A percentile compares a stretch with the other conserved stretches of the same genome.
Conservation (phyloP, 1,284 basidiomycete genomes). For the Jaminaea rosea region DNA sequence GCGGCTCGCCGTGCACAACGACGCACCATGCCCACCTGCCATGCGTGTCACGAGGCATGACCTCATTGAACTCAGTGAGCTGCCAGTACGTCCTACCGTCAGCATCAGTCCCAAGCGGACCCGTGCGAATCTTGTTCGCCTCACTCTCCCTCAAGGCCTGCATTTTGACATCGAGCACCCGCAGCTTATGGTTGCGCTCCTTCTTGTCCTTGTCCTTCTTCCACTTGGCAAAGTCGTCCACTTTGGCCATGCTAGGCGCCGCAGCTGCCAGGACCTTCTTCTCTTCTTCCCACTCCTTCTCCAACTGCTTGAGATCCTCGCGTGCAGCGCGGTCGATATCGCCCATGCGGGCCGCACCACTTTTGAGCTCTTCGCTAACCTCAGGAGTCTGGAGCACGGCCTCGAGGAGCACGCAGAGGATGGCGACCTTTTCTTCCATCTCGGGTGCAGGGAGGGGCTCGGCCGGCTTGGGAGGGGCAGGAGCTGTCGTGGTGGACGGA, state of each 20-base stretch:
- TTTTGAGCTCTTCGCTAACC: slow-evolving; percentile 3
- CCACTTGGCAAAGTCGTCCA: slow-evolving; percentile 3
- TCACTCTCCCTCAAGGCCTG: neutral
- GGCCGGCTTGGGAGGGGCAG: neutral
- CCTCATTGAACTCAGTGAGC: slow-evolving; percentile 22
- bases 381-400: slow-evolving; percentile 3
- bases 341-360: neutral
- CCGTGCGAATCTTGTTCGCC: slow-evolving; percentile 14
- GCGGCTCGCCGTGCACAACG: slow-evolving; percentile 16
- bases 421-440: slow-evolving; percentile 7
- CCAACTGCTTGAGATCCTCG: slow-evolving; percentile 8
- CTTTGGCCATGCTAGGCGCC: slow-evolving; percentile 3
- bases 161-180: slow-evolving; percentile 3
- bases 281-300: slow-evolving; percentile 5
- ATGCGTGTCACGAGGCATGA: slow-evolving; percentile 22
- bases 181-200: neutral
- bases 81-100: slow-evolving; percentile 34
- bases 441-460: neutral
- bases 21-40: slow-evolving; percentile 28
- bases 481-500: neutral
- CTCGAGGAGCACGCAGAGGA: slow-evolving; percentile 4
- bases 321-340: neutral
- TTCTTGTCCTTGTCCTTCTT: slow-evolving; percentile 2
- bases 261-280: neutral
- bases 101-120: slow-evolving; percentile 20